A percentile compares a stretch with the other conserved stretches of the same genome.
These are phyloP conservation scores for Candida orba DNA, from an alignment of 805 yeast genomes.

Conservation along the genomic window DNA sequence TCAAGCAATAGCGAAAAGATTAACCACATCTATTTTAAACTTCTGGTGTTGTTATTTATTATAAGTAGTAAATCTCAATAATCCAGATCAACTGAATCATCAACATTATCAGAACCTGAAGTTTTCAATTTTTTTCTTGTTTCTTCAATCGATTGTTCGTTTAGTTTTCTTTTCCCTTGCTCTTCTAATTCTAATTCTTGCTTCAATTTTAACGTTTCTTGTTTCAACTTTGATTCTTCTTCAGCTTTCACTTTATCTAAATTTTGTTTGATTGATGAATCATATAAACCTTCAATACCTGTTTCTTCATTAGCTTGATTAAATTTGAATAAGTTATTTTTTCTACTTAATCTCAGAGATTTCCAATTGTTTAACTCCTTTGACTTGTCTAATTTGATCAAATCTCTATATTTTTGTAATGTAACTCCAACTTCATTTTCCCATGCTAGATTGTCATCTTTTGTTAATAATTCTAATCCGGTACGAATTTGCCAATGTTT, in stretches of 20 bases:
- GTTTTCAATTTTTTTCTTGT: constrained; percentile 12
- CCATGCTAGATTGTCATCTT: constrained; percentile 5
- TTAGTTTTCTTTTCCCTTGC: constrained; percentile 17
- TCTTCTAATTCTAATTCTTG: constrained; percentile 11
- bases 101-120: not conserved
- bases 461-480: constrained; percentile 30
- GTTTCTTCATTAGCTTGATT: constrained; percentile 27
- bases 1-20: too few relatives aligned
- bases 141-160: constrained; percentile 15
- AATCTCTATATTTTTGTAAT: constrained; percentile 4
- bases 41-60: not conserved
- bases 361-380: constrained; percentile 33
- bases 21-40: too few relatives aligned
- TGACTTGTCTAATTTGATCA: constrained; percentile 2
- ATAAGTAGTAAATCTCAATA: constrained; percentile 4
- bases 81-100: constrained; percentile 10
- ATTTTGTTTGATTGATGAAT: constrained; percentile 17
- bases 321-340: constrained; percentile 30
- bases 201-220: constrained; percentile 14
- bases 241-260: constrained; percentile 11
- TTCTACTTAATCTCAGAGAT: constrained; percentile 34
- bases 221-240: constrained; percentile 8
- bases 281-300: constrained; percentile 35
- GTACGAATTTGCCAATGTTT: constrained; percentile 33
- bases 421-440: constrained; percentile 1